These are phyloP conservation scores for Diaporthe amygdali DNA, from an alignment of 2,329 filamentous ascomycete species.

Conservation along the genomic window DNA sequence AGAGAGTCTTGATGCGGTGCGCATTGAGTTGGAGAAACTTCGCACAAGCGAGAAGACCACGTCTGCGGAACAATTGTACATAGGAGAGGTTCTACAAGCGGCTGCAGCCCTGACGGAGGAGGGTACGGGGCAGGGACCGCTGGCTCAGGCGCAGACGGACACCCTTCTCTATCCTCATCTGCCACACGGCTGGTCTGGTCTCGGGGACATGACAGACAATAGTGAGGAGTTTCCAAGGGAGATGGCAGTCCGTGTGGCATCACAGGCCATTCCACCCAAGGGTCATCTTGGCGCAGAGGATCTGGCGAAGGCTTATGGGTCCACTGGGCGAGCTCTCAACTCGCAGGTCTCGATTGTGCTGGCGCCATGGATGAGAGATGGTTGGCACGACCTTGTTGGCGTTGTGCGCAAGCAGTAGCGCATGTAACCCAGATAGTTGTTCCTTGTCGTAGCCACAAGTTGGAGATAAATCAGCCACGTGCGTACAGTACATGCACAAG, in stretches of 20 bases:
- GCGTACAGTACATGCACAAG: background rate
- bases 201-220: conserved; percentile 65
- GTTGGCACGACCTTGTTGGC: conserved; percentile 65
- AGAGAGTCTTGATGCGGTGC: conserved; percentile 81
- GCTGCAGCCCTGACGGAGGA: conserved; percentile 66
- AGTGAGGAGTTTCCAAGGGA: conserved; percentile 62
- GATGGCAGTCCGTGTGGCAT: conserved; percentile 83
- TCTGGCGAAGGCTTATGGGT: conserved; percentile 74
- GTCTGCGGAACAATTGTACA: conserved; percentile 67
- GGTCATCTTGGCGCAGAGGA: conserved; percentile 72
- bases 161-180: conserved; percentile 83
- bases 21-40: conserved; percentile 75
- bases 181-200: conserved; percentile 79
- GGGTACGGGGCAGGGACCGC: conserved; percentile 53
- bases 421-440: background rate
- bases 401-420: conserved; percentile 34
- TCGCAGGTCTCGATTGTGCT: conserved; percentile 79
- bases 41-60: conserved; percentile 70
- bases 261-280: conserved; percentile 73
- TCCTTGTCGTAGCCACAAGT: background rate
- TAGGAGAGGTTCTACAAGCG: conserved; percentile 77
- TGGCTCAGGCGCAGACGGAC: conserved; percentile 73
- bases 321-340: conserved; percentile 73
- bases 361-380: conserved; percentile 76
- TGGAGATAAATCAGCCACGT: background rate